Base-by-base conservation (phyloP, 305 asterid genomes). In the Fraxinus platypoda region DNA sequence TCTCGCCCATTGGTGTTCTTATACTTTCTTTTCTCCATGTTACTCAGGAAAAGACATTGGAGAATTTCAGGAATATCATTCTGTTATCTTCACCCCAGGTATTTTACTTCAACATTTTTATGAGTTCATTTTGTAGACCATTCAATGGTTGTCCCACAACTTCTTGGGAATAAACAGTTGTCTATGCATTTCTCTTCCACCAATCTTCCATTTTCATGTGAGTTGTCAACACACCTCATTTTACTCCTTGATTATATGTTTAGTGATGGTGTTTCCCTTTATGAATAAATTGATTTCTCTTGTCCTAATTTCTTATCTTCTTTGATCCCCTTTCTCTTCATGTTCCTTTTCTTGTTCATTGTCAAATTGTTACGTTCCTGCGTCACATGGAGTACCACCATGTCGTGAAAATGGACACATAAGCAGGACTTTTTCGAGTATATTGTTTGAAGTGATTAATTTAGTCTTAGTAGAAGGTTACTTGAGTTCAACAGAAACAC, bases 81-180 rank as follows among this genome's bases (percentile, higher is more conserved):
- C 88, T 97, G 81, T 80, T 95, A 54, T 93, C 99, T 77, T 97
- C 98, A 62, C 99, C 98, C 8, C 97, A 97, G 98, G 99, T 93
- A 90, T 78, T 80, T 81, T 68, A 81, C 66, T 82, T 78, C 73
- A 68, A 70, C 83, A 26, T 11, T 11, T 83, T 84, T 77, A 12
- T 59, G 43, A 77, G 80, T 80, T 78, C 71, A 52, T 83, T 74
- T 49, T 46, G 33, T 70, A 66, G 21, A 25, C 70, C 21, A 64
- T 35, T 57, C 17, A 49, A 6, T 79, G 78, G 35, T 35, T 79
- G 38, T 74, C 28, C 31, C 28, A 78, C 66, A 57, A 49, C 17
- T 54, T 70, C n/a, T 81, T 59, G 62, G 46, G 19, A 35, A 57
- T 19, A 26, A 28, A 31, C 64, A 43, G 46, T 46, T 75, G 38